Evolutionary conservation across 805 yeast genomes (phyloP), one percentile per base, ranked within the genome.

Genomic region (Hanseniaspora taiwanica): DNA sequence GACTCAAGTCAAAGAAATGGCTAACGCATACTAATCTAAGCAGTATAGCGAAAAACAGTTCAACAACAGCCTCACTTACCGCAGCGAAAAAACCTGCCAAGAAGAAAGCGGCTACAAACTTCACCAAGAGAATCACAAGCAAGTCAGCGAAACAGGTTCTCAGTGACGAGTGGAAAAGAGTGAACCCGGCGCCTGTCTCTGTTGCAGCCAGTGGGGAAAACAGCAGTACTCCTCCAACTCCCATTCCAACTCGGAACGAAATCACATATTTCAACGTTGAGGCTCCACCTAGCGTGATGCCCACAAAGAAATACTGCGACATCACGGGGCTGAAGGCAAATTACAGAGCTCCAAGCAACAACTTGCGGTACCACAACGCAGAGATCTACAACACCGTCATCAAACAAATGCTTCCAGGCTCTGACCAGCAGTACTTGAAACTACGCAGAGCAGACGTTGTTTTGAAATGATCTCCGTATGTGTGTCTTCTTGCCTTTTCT

Each of bases 381-480:
- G 40, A 38, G 12, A 23, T 35, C 3, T 39, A 31, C 13, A 12
- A 78, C 37, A 66, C 80, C 27, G 80, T 84, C 27, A 65, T 72
- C 39, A 75, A 76, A 55, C 74, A 75, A 46, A 74, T 89, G 76
- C 79, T 86, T 1, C 83, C 93, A 2, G 95, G 96, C 19, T 81
- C 81, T 21, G 96, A 89, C 59, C 97, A 89, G 61, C 93, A 86
- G 58, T 89, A 86, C 56, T 65, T 89, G 53, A 81, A 81, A 47
- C 64, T 89, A 44, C 70, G 97, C 50, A 84, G 82, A 40, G 97
- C 95, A 31, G 82, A 89, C 55, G 85, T 87, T 14, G 74, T 89
- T 7, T 66, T 87, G 56, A 77, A 81, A 55, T 76, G 49, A 50
- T 9, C 9, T 5, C n/a, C n/a, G n/a, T n/a, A n/a, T n/a, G n/a